Base-by-base conservation (phyloP, 1,284 basidiomycete species). In the Ganoderma boninense region DNA sequence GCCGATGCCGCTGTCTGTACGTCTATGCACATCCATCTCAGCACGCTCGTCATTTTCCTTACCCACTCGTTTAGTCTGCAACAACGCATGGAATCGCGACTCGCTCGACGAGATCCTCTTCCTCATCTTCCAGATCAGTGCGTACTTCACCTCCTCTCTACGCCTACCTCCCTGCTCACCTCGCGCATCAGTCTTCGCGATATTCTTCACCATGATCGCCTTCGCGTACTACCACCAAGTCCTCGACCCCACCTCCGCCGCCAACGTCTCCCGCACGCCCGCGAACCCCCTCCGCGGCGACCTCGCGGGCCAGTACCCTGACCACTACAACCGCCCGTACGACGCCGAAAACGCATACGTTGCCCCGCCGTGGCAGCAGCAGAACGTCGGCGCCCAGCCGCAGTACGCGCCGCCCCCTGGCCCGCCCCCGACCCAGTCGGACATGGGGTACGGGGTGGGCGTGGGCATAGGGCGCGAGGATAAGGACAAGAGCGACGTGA, bases 201-300 rank as follows among this genome's bases (percentile, higher is more conserved):
- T 84, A 26, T 77, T 93, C 66, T 93, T 94, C 83, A 84, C 87
- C 46, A 74, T 86, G 64, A 79, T 92, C 73, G 87, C 89, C 1
- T 90, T 91, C 76, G 84, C 85, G 11, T 95, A 90, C 82, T 90
- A 92, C 78, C 88, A 89, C 32, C 94, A 95, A 81, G 77, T 89
- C 11, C 84, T 88, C 40, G 92, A 95, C 78, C 92, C 93, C 0
- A 75, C 80, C 6, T 84, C 83, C 32, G 78, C 78, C 65, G 83
- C 73, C n/a, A 84, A 82, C 75, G 70, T 81, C 56, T 76, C 75
- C 16, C 83, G 81, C 32, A 69, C 79, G 18, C 82, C 83, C 11
- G 72, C 68, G 2, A 40, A 73, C 60, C 23, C 40, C 14, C 13
- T 40, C n/a, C 14, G 40, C n/a, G 67, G 40, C n/a, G 67, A 29